Percentiles rank a stretch among this genome's conserved stretches.
Conservation (phyloP, 805 yeast species). For the Nakazawaea wickerhamii region DNA sequence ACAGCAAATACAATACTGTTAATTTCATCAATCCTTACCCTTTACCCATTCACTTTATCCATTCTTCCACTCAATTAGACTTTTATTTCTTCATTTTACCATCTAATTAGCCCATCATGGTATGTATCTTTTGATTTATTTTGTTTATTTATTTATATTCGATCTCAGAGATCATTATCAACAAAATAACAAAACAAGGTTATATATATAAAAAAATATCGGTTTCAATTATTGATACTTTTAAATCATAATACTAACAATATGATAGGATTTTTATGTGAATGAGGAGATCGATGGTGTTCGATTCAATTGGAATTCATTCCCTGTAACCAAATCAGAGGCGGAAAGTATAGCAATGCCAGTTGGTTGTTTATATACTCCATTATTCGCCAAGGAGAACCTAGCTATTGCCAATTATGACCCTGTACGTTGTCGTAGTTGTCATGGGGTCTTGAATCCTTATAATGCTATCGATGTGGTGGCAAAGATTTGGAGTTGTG, state of each 20-base stretch:
- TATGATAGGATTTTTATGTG: constrained; percentile 47
- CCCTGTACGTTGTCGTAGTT: constrained; percentile 77
- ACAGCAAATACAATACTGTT: background rate
- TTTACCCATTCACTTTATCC: too few relatives aligned
- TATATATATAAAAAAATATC: too few relatives aligned
- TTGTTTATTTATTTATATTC: too few relatives aligned
- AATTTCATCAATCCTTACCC: too few relatives aligned
- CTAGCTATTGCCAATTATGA: constrained; percentile 78
- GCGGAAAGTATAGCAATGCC: constrained; percentile 92
- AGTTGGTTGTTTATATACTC: constrained; percentile 92
- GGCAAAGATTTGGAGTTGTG: constrained; percentile 79
- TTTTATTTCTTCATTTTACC: background rate
- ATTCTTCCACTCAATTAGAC: background rate
- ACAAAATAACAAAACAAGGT: background rate
- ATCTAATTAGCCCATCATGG: background rate
- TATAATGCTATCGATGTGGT: constrained; percentile 75
- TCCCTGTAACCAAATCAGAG: constrained; percentile 85
- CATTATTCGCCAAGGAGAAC: constrained; percentile 73
- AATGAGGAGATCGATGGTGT: constrained; percentile 60
- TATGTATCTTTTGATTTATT: background rate
- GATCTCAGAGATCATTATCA: background rate
- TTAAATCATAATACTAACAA: background rate
- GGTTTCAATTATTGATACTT: too few relatives aligned
- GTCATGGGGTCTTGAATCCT: constrained; percentile 85
- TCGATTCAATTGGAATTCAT: constrained; percentile 77